Base-by-base conservation (phyloP, 129 eudicot genomes). In the Chrysanthemum seticuspe region DNA sequence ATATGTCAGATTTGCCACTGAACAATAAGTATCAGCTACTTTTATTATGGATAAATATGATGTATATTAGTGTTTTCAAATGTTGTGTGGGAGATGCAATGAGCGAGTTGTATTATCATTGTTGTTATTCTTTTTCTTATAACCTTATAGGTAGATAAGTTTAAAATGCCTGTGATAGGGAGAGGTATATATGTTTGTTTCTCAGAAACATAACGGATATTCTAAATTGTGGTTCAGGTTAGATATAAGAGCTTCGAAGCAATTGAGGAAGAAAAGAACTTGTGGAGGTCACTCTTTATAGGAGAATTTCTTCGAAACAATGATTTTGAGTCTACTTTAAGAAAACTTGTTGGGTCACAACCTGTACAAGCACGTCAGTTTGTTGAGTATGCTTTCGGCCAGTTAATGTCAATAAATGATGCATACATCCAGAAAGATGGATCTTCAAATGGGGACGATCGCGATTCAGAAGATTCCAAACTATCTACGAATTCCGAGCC, bases 331-430 rank as follows among this genome's bases (percentile, higher is more conserved):
- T 84, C 97, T 75, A 87, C 97, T 40, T 67, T 94, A 64, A 90
- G 59, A 73, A 87, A 74, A 80, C 76, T 86, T 73, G 56, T 82
- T 64, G 98, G 98, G 25, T 94, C 98, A 47, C 97, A 90, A 74
- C 80, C 93, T 27, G 89, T 90, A 61, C 98, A 91, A 80, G 98
- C 96, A 13, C 86, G 98, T 62, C 89, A 94, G 68, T 94, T 94
- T 62, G 98, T 94, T 56, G 90, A 90, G 80, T 84, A 85, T 80
- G 96, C 96, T 49, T n/a, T 94, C 65, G 88, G 98, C 53, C 92
- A 90, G n/a, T 75, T 94, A 25, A 86, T 87, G 83, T 81, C 84
- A 11, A 59, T 90, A 16, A 90, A 94, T 71, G 91, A 88, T 60
- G 67, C 90, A 50, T 88, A 88, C 65, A 74, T 83, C 76, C 95